phyloP scores from a whole-genome alignment of 2,329 filamentous ascomycete species.

The Sphaerostilbella broomeana region DNA sequence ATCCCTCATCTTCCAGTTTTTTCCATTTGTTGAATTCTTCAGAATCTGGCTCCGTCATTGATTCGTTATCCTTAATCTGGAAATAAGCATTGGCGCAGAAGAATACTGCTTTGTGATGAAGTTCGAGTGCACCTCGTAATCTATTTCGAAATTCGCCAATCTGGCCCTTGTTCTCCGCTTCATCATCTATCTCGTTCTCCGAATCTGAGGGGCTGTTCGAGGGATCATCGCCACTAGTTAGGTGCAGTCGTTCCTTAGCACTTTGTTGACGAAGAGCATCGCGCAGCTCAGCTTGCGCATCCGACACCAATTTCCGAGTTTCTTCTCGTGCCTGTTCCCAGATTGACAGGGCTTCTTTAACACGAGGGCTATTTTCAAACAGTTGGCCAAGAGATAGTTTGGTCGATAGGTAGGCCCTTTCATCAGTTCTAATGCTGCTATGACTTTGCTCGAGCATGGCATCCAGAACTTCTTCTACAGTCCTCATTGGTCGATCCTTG shows the following conservation, averaged over 20 bases:
- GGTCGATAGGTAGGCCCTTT: slow-evolving; percentile 57
- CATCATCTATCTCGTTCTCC: slow-evolving; percentile 31
- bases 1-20: slow-evolving; percentile 62
- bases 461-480: slow-evolving; percentile 78
- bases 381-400: slow-evolving; percentile 69
- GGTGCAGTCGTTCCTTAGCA: not conserved
- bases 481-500: slow-evolving; percentile 62
- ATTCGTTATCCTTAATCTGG: slow-evolving; percentile 68
- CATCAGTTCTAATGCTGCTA: slow-evolving; percentile 56
- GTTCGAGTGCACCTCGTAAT: slow-evolving; percentile 66
- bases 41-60: slow-evolving; percentile 58
- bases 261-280: slow-evolving; percentile 36
- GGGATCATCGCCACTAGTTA: slow-evolving; percentile 1
- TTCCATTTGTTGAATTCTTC: slow-evolving; percentile 61
- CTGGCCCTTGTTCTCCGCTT: slow-evolving; percentile 31
- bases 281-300: slow-evolving; percentile 57
- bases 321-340: slow-evolving; percentile 57
- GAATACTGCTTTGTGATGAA: slow-evolving; percentile 77
- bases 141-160: slow-evolving; percentile 54
- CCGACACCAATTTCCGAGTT: slow-evolving; percentile 47
- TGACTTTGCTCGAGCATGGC: slow-evolving; percentile 89
- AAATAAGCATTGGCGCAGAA: slow-evolving; percentile 79
- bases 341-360: slow-evolving; percentile 60
- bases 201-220: slow-evolving; percentile 25
- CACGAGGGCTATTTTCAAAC: slow-evolving; percentile 64